Evolutionary conservation across 495 filamentous ascomycete species (phyloP).

Genomic region (Aspergillus avenaceus): DNA sequence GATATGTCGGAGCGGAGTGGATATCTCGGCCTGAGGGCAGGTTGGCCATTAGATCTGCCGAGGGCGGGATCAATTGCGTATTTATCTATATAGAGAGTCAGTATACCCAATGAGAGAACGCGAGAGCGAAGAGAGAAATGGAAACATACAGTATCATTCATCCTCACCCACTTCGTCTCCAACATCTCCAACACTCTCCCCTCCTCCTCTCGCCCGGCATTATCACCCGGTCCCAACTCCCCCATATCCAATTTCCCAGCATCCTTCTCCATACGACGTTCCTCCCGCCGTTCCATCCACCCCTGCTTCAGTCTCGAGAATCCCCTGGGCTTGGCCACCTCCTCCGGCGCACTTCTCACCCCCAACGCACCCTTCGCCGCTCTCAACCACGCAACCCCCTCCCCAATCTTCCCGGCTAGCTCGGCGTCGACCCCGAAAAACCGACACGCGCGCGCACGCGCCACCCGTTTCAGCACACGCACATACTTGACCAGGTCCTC

Average conservation of each 20-base stretch:
- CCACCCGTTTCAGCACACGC: conserved; percentile 66
- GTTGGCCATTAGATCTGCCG: conserved; percentile 62
- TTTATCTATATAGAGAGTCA: conserved; percentile 58
- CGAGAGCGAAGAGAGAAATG: background rate
- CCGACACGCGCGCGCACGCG: conserved; percentile 77
- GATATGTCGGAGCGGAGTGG: conserved; percentile 57
- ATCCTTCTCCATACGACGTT: conserved; percentile 66
- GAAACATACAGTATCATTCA: conserved; percentile 83
- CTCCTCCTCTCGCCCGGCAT: conserved; percentile 83
- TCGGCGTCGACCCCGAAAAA: conserved; percentile 92
- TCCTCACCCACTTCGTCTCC: conserved; percentile 82
- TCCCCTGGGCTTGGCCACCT: conserved; percentile 39
- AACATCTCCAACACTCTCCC: conserved; percentile 80
- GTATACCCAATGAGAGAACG: background rate
- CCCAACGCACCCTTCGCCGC: conserved; percentile 71
- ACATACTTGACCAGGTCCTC: conserved; percentile 66
- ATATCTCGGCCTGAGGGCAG: conserved; percentile 89
- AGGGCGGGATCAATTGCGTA: conserved; percentile 70
- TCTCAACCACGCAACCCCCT: conserved; percentile 77
- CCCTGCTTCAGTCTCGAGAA: conserved; percentile 42
- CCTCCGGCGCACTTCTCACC: conserved; percentile 28
- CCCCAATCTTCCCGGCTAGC: conserved; percentile 70
- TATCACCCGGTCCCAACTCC: conserved; percentile 66
- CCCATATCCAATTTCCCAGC: conserved; percentile 60
- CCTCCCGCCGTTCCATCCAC: conserved; percentile 47